Evolutionary conservation across 495 filamentous ascomycete species (phyloP).

Genomic region (Astrothelium subdiscretum): DNA sequence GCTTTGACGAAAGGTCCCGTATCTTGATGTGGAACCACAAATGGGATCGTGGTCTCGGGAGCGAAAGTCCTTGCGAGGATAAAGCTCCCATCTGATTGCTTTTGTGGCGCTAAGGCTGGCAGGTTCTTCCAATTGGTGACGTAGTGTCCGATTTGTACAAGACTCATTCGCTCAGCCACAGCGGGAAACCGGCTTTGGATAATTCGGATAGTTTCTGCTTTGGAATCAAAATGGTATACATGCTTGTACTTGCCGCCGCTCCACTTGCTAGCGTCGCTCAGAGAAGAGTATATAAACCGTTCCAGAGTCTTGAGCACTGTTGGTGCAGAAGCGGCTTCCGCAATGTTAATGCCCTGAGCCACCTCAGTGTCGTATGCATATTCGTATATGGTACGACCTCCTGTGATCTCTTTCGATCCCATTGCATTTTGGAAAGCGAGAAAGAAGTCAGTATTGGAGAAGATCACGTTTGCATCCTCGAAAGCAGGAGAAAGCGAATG

Average conservation of each 20-base stretch:
- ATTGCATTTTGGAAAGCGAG: constrained; percentile 19
- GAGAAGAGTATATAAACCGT: constrained; percentile 17
- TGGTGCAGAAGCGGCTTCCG: constrained; percentile 33
- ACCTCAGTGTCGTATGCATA: constrained; percentile 39
- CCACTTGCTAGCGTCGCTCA: constrained; percentile 15
- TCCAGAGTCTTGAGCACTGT: constrained; percentile 11
- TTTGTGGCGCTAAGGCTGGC: constrained; percentile 7
- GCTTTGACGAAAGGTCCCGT: constrained; percentile 27
- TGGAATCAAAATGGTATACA: constrained; percentile 26
- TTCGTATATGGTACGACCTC: constrained; percentile 28
- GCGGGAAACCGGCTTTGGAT: constrained; percentile 30
- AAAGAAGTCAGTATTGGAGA: constrained; percentile 45
- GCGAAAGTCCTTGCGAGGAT: constrained; percentile 4
- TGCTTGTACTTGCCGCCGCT: constrained; percentile 22
- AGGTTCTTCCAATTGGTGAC: constrained; percentile 22
- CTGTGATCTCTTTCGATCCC: constrained; percentile 9
- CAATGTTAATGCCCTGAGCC: constrained; percentile 37
- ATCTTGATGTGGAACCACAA: constrained; percentile 23
- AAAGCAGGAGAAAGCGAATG: constrained; percentile 36
- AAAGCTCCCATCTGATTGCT: constrained; percentile 17
- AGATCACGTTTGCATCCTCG: constrained; percentile 37
- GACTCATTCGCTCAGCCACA: constrained; percentile 33
- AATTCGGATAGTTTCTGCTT: constrained; percentile 29
- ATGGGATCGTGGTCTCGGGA: constrained; percentile 10
- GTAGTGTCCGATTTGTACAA: constrained; percentile 31